phyloP scores from a whole-genome alignment of 2,329 filamentous ascomycete species.

The Fusarium tricinctum region DNA sequence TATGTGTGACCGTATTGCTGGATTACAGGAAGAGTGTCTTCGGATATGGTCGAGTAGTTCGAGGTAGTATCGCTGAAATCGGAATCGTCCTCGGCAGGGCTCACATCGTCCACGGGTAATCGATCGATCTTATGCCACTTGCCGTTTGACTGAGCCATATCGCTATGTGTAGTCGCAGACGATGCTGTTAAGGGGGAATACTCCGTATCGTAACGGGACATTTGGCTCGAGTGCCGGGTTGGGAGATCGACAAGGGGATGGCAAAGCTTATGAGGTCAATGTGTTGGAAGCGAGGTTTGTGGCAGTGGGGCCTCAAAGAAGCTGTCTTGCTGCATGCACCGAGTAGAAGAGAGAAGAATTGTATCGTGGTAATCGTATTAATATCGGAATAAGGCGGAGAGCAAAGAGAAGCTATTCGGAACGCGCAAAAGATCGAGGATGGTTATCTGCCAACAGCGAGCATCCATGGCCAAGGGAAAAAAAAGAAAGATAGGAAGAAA shows the following conservation, averaged over 20 bases:
- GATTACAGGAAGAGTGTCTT: slow-evolving; percentile 53
- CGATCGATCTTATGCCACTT: slow-evolving; percentile 17
- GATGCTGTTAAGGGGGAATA: slow-evolving; percentile 25
- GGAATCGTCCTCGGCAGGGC: slow-evolving; percentile 42
- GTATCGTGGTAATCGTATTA: slow-evolving; percentile 8
- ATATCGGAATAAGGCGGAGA: slow-evolving; percentile 5
- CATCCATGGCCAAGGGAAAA: slow-evolving; percentile 25
- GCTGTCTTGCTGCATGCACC: slow-evolving; percentile 10
- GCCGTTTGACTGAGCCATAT: slow-evolving; percentile 27
- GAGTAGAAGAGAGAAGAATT: not conserved
- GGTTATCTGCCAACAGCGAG: slow-evolving; percentile 6
- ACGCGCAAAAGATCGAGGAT: slow-evolving; percentile 2
- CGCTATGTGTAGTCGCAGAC: slow-evolving; percentile 8
- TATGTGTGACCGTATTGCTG: slow-evolving; percentile 55
- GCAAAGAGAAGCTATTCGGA: slow-evolving; percentile 8
- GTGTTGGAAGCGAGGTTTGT: slow-evolving; percentile 5
- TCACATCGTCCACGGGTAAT: slow-evolving; percentile 30
- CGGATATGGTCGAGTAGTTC: slow-evolving; percentile 55
- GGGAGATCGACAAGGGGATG: slow-evolving; percentile 30
- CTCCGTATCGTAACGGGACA: slow-evolving; percentile 28
- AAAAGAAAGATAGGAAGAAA: not conserved
- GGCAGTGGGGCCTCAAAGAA: not conserved
- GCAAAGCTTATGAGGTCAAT: not conserved
- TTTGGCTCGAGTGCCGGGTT: slow-evolving; percentile 26
- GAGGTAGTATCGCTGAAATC: slow-evolving; percentile 51